These are phyloP conservation scores for Claviceps paspali DNA, from an alignment of 2,329 filamentous ascomycete genomes.

Conservation along the genomic window DNA sequence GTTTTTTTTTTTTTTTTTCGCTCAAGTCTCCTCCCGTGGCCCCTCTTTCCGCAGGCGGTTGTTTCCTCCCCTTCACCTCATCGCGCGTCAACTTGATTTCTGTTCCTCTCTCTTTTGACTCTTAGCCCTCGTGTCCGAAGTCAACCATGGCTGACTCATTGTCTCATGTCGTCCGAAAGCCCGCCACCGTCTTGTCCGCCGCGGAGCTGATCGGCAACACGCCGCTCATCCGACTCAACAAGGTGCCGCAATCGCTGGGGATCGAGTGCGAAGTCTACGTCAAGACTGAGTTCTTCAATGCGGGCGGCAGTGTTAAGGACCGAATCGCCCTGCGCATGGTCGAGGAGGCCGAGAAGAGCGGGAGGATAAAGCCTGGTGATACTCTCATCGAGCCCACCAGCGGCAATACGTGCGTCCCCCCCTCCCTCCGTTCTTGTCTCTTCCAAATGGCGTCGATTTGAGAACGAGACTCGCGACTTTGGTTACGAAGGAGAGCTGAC, in stretches of 20 bases:
- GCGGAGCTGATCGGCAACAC: slow-evolving; percentile 89
- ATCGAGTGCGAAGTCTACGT: slow-evolving; percentile 81
- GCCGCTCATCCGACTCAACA: slow-evolving; percentile 87
- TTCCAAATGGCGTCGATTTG: too few species aligned
- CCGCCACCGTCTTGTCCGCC: slow-evolving; percentile 41
- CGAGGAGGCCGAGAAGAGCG: slow-evolving; percentile 79
- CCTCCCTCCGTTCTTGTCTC: slow-evolving; percentile 5
- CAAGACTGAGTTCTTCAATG: slow-evolving; percentile 88
- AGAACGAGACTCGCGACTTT: too few species aligned
- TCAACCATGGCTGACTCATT: slow-evolving; percentile 1
- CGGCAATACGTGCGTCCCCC: slow-evolving; percentile 58
- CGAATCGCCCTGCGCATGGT: slow-evolving; percentile 95
- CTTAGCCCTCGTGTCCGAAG: too few species aligned
- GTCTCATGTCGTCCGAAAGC: slow-evolving; percentile 11
- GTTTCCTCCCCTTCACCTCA: too few species aligned
- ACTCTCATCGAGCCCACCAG: slow-evolving; percentile 96
- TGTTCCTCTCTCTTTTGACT: too few species aligned
- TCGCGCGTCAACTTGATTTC: too few species aligned
- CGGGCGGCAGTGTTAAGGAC: slow-evolving; percentile 87
- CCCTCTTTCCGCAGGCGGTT: too few species aligned
- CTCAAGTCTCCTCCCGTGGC: too few species aligned
- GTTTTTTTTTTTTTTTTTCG: too few species aligned
- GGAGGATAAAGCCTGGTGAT: slow-evolving; percentile 91
- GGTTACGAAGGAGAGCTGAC: not conserved
- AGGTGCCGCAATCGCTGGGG: slow-evolving; percentile 77